These are phyloP conservation scores for Limonium bicolor DNA, from an alignment of 148 eudicot species.

Conservation along the genomic window DNA sequence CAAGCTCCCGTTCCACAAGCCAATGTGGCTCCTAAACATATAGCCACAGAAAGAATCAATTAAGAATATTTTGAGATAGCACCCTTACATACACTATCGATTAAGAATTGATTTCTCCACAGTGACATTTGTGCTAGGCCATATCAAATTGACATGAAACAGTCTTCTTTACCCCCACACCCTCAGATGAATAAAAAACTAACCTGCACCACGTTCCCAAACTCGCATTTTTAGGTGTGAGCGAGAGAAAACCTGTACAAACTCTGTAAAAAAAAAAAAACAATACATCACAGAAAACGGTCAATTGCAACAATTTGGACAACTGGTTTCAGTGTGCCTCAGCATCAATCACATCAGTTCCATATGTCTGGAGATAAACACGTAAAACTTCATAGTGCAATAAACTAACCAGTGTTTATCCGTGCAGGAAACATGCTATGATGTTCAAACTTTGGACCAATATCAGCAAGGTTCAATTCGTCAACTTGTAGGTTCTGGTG, in stretches of 20 bases:
- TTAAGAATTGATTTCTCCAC: too few species aligned
- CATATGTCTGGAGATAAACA: too few species aligned
- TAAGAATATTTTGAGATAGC: too few species aligned
- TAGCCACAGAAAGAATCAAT: not conserved
- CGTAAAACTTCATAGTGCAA: too few species aligned
- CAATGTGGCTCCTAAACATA: constrained; percentile 61
- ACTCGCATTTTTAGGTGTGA: constrained; percentile 97
- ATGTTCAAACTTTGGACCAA: constrained; percentile 94
- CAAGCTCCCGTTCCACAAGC: constrained; percentile 99
- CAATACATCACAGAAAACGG: not conserved
- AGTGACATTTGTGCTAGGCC: not conserved
- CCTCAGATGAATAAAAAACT: too few species aligned
- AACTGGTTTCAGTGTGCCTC: too few species aligned
- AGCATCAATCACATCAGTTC: too few species aligned
- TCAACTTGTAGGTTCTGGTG: constrained; percentile 74
- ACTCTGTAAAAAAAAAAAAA: constrained; percentile 40
- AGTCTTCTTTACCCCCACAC: too few species aligned
- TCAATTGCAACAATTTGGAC: too few species aligned
- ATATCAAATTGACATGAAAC: too few species aligned
- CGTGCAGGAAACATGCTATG: constrained; percentile 81
- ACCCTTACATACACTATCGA: not conserved
- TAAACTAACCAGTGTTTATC: constrained; percentile 81
- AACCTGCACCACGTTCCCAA: constrained; percentile 99
- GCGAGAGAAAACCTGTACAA: constrained; percentile 83
- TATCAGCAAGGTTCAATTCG: constrained; percentile 66